Evolutionary conservation across 805 yeast genomes (phyloP).

Genomic region (Starmera quercuum): DNA sequence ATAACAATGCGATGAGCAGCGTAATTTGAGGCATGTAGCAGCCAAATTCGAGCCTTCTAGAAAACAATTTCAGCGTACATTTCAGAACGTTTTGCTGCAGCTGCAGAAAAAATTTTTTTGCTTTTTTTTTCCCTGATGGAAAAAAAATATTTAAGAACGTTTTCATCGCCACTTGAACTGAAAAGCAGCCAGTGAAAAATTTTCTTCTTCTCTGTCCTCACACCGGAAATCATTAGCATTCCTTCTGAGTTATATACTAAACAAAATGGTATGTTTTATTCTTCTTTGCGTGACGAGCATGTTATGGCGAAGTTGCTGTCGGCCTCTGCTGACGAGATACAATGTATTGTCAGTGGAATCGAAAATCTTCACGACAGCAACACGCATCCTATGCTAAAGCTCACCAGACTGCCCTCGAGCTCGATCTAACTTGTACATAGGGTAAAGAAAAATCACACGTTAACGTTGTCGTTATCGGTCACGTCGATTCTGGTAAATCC

Average conservation of each 20-base stretch:
- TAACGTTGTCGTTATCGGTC: conserved; percentile 99
- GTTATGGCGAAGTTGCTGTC: too few species aligned
- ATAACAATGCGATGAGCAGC: too few species aligned
- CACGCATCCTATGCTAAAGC: too few species aligned
- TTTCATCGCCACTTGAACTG: conserved; percentile 4
- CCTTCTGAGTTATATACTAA: conserved; percentile 23
- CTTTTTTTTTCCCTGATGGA: conserved; percentile 1
- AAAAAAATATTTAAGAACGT: conserved; percentile 4
- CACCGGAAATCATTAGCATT: conserved; percentile 29
- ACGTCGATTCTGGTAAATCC: conserved; percentile 99
- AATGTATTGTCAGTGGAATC: too few species aligned
- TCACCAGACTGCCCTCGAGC: too few species aligned
- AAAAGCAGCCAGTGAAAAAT: conserved; percentile 3
- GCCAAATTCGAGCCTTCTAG: conserved; percentile 1
- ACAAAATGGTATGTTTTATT: conserved; percentile 14
- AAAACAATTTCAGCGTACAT: conserved; percentile 2
- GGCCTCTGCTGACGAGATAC: too few species aligned
- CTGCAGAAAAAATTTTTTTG: conserved; percentile 2
- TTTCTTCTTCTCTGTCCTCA: conserved; percentile 20
- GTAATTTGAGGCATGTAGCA: conserved; percentile 1
- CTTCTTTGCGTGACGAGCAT: too few species aligned
- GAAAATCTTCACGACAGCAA: too few species aligned
- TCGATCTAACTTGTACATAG: too few species aligned
- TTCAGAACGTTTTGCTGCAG: conserved; percentile 4
- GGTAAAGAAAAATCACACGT: conserved; percentile 97